These are phyloP conservation scores for Mycena sanguinolenta DNA, from an alignment of 768 basidiomycete genomes.

Conservation along the genomic window DNA sequence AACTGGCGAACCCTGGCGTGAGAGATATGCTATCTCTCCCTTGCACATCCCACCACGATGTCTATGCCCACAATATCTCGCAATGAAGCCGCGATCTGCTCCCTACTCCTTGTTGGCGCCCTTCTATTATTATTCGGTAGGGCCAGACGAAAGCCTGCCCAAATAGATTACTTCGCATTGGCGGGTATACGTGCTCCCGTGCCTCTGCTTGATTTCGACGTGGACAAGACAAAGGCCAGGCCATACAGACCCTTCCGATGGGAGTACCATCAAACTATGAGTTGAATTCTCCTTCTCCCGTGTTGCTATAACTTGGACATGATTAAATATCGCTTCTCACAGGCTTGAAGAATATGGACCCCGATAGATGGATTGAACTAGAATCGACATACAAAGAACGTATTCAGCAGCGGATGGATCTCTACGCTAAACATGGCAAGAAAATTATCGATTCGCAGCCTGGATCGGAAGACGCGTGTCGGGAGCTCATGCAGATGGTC, in stretches of 20 bases:
- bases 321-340: neutral
- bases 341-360: slow-evolving; percentile 64
- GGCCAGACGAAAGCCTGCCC: neutral
- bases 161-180: slow-evolving; percentile 55
- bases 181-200: slow-evolving; percentile 59
- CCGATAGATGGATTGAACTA: slow-evolving; percentile 70
- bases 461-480: slow-evolving; percentile 62
- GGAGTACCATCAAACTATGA: slow-evolving; percentile 70
- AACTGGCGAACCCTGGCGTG: neutral
- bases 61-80: neutral
- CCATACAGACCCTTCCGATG: slow-evolving; percentile 71
- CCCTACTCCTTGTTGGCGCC: slow-evolving; percentile 12
- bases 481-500: slow-evolving; percentile 68
- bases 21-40: neutral
- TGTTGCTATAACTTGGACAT: neutral
- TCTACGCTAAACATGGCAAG: slow-evolving; percentile 55
- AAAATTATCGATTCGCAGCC: slow-evolving; percentile 60
- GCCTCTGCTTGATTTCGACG: slow-evolving; percentile 57
- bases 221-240: slow-evolving; percentile 57
- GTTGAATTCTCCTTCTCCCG: slow-evolving; percentile 40
- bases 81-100: slow-evolving; percentile 1
- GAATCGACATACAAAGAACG: slow-evolving; percentile 64
- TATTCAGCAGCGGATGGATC: slow-evolving; percentile 55
- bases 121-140: neutral
- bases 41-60: slow-evolving; percentile 3